Conservation (phyloP, 2,329 filamentous ascomycete species). For the Intubia oerlemansii region DNA sequence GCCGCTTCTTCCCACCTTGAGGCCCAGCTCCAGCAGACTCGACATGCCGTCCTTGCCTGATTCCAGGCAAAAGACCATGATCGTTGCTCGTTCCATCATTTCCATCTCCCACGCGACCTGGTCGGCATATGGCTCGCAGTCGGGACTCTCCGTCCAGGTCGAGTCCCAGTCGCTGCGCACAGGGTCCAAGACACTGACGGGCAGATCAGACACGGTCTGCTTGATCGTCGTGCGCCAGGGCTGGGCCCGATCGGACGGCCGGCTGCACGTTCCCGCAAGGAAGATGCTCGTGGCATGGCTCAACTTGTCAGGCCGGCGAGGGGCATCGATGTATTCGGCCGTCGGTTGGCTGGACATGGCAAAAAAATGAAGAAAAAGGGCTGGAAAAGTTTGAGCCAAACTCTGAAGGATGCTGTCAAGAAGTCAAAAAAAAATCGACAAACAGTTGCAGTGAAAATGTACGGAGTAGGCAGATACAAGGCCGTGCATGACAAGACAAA, state of each 20-base stretch:
- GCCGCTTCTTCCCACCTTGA: constrained; percentile 21
- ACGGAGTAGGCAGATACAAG: too few relatives aligned
- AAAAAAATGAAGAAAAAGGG: too few relatives aligned
- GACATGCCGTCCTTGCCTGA: constrained; percentile 29
- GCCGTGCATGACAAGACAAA: too few relatives aligned
- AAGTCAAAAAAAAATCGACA: too few relatives aligned
- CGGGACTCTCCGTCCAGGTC: constrained; percentile 26
- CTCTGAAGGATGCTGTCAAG: too few relatives aligned
- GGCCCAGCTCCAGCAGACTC: constrained; percentile 37
- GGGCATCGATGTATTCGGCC: too few relatives aligned
- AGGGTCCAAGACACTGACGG: constrained; percentile 36
- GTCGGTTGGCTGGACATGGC: too few relatives aligned
- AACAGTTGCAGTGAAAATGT: too few relatives aligned
- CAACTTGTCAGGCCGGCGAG: too few relatives aligned
- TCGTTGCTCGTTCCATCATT: constrained; percentile 27
- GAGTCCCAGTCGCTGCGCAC: constrained; percentile 32
- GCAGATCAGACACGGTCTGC: constrained; percentile 17
- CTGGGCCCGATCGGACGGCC: not conserved
- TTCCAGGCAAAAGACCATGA: constrained; percentile 37
- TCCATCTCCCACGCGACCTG: constrained; percentile 42
- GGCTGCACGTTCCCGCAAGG: constrained; percentile 33
- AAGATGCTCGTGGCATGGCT: constrained; percentile 23
- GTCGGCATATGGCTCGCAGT: constrained; percentile 22
- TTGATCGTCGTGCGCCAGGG: constrained; percentile 31
- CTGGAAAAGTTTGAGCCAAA: too few relatives aligned